phyloP scores from a whole-genome alignment of 2,329 filamentous ascomycete species.

The Graphilbum sp. region DNA sequence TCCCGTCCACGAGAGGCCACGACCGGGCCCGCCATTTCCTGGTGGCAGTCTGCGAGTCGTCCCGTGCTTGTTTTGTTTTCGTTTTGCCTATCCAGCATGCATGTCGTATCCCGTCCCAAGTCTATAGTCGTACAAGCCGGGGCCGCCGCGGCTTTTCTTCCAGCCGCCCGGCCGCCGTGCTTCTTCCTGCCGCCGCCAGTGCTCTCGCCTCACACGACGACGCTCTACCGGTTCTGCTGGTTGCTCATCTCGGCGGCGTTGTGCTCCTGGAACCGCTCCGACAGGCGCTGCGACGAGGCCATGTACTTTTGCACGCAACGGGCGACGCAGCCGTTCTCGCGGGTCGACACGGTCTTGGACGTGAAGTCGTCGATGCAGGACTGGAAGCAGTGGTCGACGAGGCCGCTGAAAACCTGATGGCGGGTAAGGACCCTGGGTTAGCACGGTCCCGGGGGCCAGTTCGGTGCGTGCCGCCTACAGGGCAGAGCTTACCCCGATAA shows the following conservation, averaged over 20 bases:
- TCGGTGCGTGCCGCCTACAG: too few relatives aligned
- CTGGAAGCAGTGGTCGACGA: slow-evolving; percentile 83
- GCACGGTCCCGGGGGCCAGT: too few relatives aligned
- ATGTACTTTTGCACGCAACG: slow-evolving; percentile 95
- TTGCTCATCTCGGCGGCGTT: slow-evolving; percentile 43
- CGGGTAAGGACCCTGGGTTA: too few relatives aligned
- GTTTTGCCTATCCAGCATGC: too few relatives aligned
- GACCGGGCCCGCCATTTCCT: too few relatives aligned
- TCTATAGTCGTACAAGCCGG: not conserved
- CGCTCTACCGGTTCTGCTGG: slow-evolving; percentile 27
- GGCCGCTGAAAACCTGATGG: slow-evolving; percentile 41
- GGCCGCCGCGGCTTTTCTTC: too few relatives aligned
- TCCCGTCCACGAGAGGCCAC: too few relatives aligned
- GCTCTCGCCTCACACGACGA: too few relatives aligned
- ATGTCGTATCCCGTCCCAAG: too few relatives aligned
- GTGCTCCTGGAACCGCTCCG: slow-evolving; percentile 71
- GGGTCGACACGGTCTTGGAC: slow-evolving; percentile 77
- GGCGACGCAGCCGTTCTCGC: slow-evolving; percentile 83
- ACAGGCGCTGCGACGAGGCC: slow-evolving; percentile 77
- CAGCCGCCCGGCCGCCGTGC: too few relatives aligned
- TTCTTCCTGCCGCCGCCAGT: not conserved
- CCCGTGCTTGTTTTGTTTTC: too few relatives aligned
- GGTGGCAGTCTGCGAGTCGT: too few relatives aligned
- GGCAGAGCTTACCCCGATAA: slow-evolving; percentile 79
- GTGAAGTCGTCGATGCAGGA: slow-evolving; percentile 98